phyloP scores from a whole-genome alignment of 192 early-diverging fungal genomes.

The Coemansia interrupta region DNA sequence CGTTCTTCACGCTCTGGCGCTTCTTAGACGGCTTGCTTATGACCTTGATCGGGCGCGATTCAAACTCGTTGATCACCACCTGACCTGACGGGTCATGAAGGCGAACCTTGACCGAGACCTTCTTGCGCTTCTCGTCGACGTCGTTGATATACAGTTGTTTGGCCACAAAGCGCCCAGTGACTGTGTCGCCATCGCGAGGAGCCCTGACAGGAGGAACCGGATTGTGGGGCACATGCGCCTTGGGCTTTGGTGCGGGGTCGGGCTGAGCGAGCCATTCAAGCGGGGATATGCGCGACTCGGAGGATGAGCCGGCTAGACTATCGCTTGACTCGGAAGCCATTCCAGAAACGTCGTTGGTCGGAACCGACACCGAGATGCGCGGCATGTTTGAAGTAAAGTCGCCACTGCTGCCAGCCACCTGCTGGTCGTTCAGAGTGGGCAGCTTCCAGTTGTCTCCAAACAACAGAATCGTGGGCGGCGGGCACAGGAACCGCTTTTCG shows the following conservation, averaged over 20 bases:
- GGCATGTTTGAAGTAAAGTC: conserved; percentile 35
- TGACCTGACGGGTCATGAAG: conserved; percentile 62
- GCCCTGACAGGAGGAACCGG: conserved; percentile 21
- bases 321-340: conserved; percentile 10
- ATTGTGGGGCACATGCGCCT: conserved; percentile 37
- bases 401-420: conserved; percentile 12
- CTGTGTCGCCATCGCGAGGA: conserved; percentile 47
- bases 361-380: conserved; percentile 41
- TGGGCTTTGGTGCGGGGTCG: conserved; percentile 43
- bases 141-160: conserved; percentile 84
- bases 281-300: conserved; percentile 28
- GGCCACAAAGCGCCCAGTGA: conserved; percentile 71
- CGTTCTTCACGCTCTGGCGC: conserved; percentile 78
- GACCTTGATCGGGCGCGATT: conserved; percentile 78
- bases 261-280: conserved; percentile 49
- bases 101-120: conserved; percentile 69
- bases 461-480: conserved; percentile 75
- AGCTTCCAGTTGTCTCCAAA: conserved; percentile 72
- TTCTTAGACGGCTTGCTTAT: conserved; percentile 93
- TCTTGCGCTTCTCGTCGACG: conserved; percentile 79
- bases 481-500: conserved; percentile 88
- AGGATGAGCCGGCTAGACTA: conserved; percentile 7
- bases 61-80: conserved; percentile 62
- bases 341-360: conserved; percentile 28
- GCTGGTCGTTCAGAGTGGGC: conserved; percentile 23